Evolutionary conservation across 106 monocot species (phyloP), one percentile per base, ranked within the genome.

Genomic region (Posidonia australis): DNA sequence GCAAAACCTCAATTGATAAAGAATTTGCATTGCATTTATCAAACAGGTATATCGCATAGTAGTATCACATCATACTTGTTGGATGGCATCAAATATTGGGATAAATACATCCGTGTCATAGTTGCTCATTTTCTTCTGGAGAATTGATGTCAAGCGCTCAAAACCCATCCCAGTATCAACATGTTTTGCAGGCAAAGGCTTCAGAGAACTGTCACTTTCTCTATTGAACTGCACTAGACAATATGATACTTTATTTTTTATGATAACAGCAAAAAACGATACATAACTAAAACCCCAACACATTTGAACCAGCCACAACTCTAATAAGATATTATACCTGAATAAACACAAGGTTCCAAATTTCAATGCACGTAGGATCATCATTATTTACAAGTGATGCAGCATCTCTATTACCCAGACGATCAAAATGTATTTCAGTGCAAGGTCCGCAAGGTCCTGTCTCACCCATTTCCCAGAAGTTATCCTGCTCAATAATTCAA

Each of bases 381-480:
- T 94, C 94, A 70, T 84, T 90, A 63, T 94, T 94, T 46, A 94
- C 94, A 73, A 94, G 74, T 20, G 84, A 77, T 59, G 94, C 77
- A 69, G 94, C 94, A 80, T 94, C 86, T 27, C 90, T 71, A 32
- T 80, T 84, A 23, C 94, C 94, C 61, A 94, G 58, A 48, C 86
- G 90, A 30, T 90, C 94, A 75, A 90, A 94, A 81, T 94, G 94
- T 56, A 94, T 90, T 73, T 94, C 94, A 20, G 90, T 86, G 51
- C 94, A 94, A 52, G 94, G 94, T 1, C 94, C 94, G 70, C 94
- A 94, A 24, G 94, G 94, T 44, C 94, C 94, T 63, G 86, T 94
- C 55, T 94, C 94, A 63, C 94, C 94, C 94, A 94, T 94, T 65
- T 94, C 94, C 94, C 94, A 94, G 65, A 94, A 94, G 64, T 94